A percentile compares a stretch with the other conserved stretches of the same genome.
Conservation (phyloP, 768 basidiomycete genomes). For the Fomitopsis serialis region DNA sequence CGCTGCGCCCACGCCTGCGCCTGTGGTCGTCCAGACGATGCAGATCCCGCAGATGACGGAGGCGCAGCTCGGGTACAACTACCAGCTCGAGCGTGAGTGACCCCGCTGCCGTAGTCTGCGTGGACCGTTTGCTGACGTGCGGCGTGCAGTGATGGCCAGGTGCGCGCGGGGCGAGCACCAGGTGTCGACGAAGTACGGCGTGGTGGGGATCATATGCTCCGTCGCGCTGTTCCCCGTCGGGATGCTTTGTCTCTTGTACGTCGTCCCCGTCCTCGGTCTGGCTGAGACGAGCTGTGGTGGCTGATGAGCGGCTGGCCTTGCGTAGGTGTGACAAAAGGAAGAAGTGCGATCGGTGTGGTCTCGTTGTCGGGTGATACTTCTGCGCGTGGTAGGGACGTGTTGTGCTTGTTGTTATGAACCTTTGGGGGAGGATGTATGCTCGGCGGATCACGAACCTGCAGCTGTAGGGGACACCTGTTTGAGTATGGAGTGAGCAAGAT, state of each 20-base stretch:
- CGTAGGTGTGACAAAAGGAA: conserved; percentile 16
- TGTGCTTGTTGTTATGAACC: too few relatives aligned
- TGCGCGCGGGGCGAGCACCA: conserved; percentile 28
- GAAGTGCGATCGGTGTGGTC: conserved; percentile 22
- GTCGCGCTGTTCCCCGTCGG: conserved; percentile 23
- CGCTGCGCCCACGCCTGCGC: background rate
- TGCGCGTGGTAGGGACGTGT: background rate
- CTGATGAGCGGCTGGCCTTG: background rate
- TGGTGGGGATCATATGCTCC: conserved; percentile 25
- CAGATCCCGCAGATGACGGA: background rate
- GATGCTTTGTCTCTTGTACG: conserved; percentile 10
- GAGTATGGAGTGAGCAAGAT: too few relatives aligned
- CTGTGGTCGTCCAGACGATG: background rate
- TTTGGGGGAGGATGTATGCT: too few relatives aligned
- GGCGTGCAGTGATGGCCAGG: conserved; percentile 11
- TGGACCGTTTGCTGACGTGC: too few relatives aligned
- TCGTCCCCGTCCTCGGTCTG: background rate
- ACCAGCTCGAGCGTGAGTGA: background rate
- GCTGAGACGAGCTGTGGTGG: too few relatives aligned
- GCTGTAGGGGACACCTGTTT: too few relatives aligned
- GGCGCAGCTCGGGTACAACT: background rate
- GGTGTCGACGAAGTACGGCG: conserved; percentile 19
- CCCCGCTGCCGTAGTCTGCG: background rate
- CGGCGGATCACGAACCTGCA: too few relatives aligned
- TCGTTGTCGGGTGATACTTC: background rate